phyloP scores from a whole-genome alignment of 2,329 filamentous ascomycete genomes.

The Sclerotiophoma versabilis region DNA sequence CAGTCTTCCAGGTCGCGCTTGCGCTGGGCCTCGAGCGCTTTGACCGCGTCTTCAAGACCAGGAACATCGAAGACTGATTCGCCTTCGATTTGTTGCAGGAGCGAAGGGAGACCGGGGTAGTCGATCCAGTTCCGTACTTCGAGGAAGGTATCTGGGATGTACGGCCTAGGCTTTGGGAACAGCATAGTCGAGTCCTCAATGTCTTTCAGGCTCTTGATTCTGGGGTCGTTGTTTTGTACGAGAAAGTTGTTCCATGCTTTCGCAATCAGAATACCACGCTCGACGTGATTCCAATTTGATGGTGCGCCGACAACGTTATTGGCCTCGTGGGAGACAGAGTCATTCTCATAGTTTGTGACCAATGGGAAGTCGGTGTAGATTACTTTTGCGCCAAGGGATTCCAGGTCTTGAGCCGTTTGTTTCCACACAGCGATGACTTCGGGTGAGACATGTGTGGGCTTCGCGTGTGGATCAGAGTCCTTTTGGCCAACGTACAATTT shows the following conservation, averaged over 20 bases:
- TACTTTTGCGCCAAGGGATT: slow-evolving; percentile 53
- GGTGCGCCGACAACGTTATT: slow-evolving; percentile 55
- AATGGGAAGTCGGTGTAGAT: slow-evolving; percentile 56
- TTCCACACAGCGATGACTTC: slow-evolving; percentile 50
- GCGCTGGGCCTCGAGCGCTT: slow-evolving; percentile 57
- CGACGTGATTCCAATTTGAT: slow-evolving; percentile 56
- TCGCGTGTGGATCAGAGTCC: slow-evolving; percentile 41
- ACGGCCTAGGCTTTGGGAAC: slow-evolving; percentile 48
- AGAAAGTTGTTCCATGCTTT: slow-evolving; percentile 63
- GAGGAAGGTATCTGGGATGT: slow-evolving; percentile 50
- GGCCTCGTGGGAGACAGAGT: slow-evolving; percentile 41
- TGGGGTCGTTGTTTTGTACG: slow-evolving; percentile 50
- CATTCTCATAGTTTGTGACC: slow-evolving; percentile 56
- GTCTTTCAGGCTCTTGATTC: slow-evolving; percentile 47
- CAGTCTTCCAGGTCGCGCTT: slow-evolving; percentile 61
- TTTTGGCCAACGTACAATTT: slow-evolving; percentile 59
- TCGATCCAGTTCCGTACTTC: slow-evolving; percentile 52
- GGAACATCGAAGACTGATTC: slow-evolving; percentile 53
- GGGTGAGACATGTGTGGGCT: slow-evolving; percentile 45
- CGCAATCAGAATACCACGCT: slow-evolving; percentile 59
- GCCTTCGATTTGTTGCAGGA: slow-evolving; percentile 32
- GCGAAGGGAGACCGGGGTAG: slow-evolving; percentile 44
- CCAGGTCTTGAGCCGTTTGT: slow-evolving; percentile 46
- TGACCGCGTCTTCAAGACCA: slow-evolving; percentile 53
- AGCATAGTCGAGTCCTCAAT: slow-evolving; percentile 50